These are phyloP conservation scores for Juglanconis juglandina DNA, from an alignment of 2,329 filamentous ascomycete species.

Conservation along the genomic window DNA sequence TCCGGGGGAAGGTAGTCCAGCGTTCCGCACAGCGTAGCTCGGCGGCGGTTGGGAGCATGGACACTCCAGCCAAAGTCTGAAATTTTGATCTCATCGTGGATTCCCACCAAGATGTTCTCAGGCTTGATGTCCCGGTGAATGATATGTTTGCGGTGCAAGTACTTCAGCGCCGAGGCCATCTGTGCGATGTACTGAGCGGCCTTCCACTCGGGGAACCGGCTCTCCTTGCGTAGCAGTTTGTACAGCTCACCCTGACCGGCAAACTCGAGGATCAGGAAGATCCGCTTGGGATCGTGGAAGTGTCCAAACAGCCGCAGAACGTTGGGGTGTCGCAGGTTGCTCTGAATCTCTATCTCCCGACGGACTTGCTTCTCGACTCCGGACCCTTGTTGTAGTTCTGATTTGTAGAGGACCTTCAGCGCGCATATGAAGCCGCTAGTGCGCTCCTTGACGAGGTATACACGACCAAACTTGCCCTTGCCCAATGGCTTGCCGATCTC, in stretches of 20 bases:
- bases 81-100: slow-evolving; percentile 97
- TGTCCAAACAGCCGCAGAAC: slow-evolving; percentile 80
- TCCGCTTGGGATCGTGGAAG: slow-evolving; percentile 84
- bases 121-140: slow-evolving; percentile 98
- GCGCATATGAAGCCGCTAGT: slow-evolving; percentile 79
- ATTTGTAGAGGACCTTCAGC: slow-evolving; percentile 82
- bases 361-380: slow-evolving; percentile 81
- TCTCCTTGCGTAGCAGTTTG: slow-evolving; percentile 77
- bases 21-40: slow-evolving; percentile 95
- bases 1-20: slow-evolving; percentile 96
- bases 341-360: slow-evolving; percentile 86
- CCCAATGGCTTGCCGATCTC: slow-evolving; percentile 84
- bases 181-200: slow-evolving; percentile 84
- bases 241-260: slow-evolving; percentile 83
- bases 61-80: slow-evolving; percentile 99
- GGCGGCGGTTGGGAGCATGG: slow-evolving; percentile 89
- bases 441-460: slow-evolving; percentile 80
- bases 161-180: slow-evolving; percentile 85
- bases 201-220: slow-evolving; percentile 80
- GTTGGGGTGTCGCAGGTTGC: slow-evolving; percentile 81
- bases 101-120: slow-evolving; percentile 92
- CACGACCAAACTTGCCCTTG: slow-evolving; percentile 83
- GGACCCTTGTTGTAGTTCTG: slow-evolving; percentile 72
- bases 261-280: slow-evolving; percentile 85
- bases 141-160: slow-evolving; percentile 93